Conservation (phyloP, 139 green algal species). For the Tetraselmis chui region DNA sequence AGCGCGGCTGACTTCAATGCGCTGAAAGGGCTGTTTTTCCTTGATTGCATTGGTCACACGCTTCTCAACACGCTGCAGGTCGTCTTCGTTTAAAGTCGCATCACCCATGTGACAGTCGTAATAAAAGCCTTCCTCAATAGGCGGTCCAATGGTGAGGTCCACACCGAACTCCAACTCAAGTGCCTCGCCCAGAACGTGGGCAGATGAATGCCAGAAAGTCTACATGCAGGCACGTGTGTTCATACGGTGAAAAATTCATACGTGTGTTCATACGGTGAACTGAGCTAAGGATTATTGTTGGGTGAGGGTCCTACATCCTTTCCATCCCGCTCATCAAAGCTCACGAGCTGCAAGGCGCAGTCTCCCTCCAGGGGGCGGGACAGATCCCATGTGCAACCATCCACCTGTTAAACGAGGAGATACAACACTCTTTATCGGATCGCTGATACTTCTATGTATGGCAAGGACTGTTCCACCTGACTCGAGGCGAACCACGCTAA, state of each 20-base stretch:
- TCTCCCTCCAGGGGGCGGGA: conserved; percentile 77
- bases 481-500: too few relatives aligned
- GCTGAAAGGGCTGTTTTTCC: conserved; percentile 85
- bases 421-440: too few relatives aligned
- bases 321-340: conserved; percentile 81
- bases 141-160: conserved; percentile 92
- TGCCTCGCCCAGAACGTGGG: conserved; percentile 89
- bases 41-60: neutral
- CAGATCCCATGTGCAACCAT: conserved; percentile 84
- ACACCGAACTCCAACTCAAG: conserved; percentile 92
- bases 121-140: conserved; percentile 92
- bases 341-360: conserved; percentile 78
- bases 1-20: conserved; percentile 80
- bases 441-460: too few relatives aligned
- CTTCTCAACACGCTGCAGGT: conserved; percentile 24
- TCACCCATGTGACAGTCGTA: conserved; percentile 96
- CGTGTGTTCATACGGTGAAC: too few relatives aligned
- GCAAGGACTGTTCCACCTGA: too few relatives aligned
- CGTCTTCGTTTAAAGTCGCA: conserved; percentile 58
- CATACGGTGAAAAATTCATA: too few relatives aligned
- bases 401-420: conserved; percentile 45
- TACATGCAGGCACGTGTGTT: conserved; percentile 32
- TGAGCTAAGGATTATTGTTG: neutral
- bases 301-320: conserved; percentile 56
- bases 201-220: conserved; percentile 93